Evolutionary conservation across 2,329 filamentous ascomycete genomes (phyloP), one percentile per base, ranked within the genome.

Genomic region (Emericellopsis atlantica): DNA sequence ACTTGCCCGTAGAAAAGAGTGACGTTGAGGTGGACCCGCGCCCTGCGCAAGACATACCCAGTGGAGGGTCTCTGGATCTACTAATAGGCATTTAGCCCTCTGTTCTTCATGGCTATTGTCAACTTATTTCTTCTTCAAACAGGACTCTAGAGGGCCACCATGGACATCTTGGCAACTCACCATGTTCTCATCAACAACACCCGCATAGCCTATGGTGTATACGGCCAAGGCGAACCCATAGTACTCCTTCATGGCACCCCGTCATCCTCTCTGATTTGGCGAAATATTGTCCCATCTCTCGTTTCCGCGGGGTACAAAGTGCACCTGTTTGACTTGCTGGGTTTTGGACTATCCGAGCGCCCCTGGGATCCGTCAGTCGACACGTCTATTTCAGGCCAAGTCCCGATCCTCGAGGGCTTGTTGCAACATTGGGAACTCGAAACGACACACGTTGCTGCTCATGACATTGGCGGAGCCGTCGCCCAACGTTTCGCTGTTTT

Each of bases 191-290:
- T 59, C 34, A 48, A 49, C 4, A 46, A 50, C 8, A 45, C 39
- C 36, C 53, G 52, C 10, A 47, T 59, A 32, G 49, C 52, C 18
- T 54, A 58, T 22, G 53, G 53, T 12, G 39, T 54, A 21, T 49
- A 52, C 21, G 54, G 55, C 12, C 36, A 40, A 0, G 52, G 52
- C 8, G 41, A 48, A 1, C 55, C 53, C 6, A 42, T 57, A 8
- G 48, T 59, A 16, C 47, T 59, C 29, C 41, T 59, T 14, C 57
- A 59, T 32, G 56, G 56, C 36, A 59, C 56, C 0, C 56, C 56
- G 0, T 59, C 56, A 2, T 57, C 56, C 2, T 59, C 56, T 2
- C 50, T 59, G 2, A 58, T 59, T 4, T 59, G 53, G 55, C 49
- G 54, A n/a, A 51, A 52, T n/a, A 40, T 59, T 4, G 18, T 52